phyloP scores from a whole-genome alignment of 768 basidiomycete species.

The Mycena alexandri region DNA sequence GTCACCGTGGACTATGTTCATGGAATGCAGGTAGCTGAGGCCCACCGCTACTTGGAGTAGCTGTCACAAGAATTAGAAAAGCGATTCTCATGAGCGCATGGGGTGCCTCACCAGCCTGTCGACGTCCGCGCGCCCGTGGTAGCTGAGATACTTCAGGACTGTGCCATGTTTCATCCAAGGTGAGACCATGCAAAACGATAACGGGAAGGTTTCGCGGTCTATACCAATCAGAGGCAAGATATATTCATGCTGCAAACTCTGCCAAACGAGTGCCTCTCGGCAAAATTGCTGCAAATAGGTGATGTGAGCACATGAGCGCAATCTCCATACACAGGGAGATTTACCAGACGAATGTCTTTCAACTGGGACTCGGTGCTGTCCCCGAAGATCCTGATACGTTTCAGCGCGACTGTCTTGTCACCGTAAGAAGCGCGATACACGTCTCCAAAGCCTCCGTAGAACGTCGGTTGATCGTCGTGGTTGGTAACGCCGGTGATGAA shows the following conservation, averaged over 20 bases:
- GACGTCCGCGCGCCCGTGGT: constrained; percentile 7
- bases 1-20: constrained; percentile 18
- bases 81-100: not conserved
- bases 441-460: constrained; percentile 12
- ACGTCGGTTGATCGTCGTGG: constrained; percentile 15
- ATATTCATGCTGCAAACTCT: constrained; percentile 5
- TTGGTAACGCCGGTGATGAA: constrained; percentile 18
- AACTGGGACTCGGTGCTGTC: not conserved
- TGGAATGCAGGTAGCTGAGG: constrained; percentile 5
- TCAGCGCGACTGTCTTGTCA: not conserved
- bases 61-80: not conserved
- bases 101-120: not conserved
- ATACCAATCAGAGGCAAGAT: constrained; percentile 15
- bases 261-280: constrained; percentile 24
- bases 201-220: constrained; percentile 14
- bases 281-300: constrained; percentile 8
- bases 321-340: not conserved
- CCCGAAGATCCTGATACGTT: constrained; percentile 12
- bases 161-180: constrained; percentile 26
- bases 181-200: constrained; percentile 19
- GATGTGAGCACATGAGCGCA: not conserved
- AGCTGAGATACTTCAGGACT: constrained; percentile 2
- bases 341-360: not conserved
- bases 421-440: constrained; percentile 8
- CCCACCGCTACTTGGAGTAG: constrained; percentile 12